A percentile compares a stretch with the other conserved stretches of the same genome.
Evolutionary conservation across 306 rosid genomes (phyloP).

Genomic region (Oemleria cerasiformis): DNA sequence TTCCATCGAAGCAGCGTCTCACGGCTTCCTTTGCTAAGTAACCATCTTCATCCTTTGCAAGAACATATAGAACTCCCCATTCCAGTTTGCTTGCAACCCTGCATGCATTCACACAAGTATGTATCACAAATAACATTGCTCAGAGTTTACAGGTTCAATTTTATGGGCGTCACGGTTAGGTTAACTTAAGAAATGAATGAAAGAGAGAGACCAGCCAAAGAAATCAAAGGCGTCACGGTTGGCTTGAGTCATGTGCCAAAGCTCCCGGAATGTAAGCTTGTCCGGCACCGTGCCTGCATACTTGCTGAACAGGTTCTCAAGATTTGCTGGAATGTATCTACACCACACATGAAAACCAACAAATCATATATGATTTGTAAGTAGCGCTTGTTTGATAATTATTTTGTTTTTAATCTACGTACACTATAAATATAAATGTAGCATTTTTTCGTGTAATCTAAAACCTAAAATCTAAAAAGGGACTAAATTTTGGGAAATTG

Average conservation of each 20-base stretch:
- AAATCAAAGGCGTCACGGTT: slow-evolving; percentile 60
- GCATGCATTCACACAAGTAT: slow-evolving; percentile 11
- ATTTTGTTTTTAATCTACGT: too few species aligned
- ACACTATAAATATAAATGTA: too few species aligned
- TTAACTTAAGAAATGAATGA: background rate
- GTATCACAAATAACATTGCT: background rate
- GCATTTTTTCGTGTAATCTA: too few species aligned
- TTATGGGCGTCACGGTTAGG: too few species aligned
- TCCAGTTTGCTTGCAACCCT: slow-evolving; percentile 65
- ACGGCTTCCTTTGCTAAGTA: slow-evolving; percentile 72
- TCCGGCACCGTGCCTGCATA: slow-evolving; percentile 57
- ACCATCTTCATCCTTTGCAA: slow-evolving; percentile 65
- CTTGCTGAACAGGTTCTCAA: slow-evolving; percentile 73
- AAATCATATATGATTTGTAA: too few species aligned
- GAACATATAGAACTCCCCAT: slow-evolving; percentile 64
- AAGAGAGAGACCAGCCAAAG: slow-evolving; percentile 63
- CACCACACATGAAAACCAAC: background rate
- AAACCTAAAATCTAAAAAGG: too few species aligned
- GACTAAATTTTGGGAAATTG: background rate
- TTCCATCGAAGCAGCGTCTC: slow-evolving; percentile 81
- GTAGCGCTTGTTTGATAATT: too few species aligned
- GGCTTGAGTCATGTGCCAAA: slow-evolving; percentile 77
- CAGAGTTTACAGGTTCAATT: too few species aligned
- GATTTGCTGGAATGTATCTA: slow-evolving; percentile 67
- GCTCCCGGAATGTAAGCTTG: slow-evolving; percentile 50